These are phyloP conservation scores for Bidens hawaiensis DNA, from an alignment of 140 eudicot genomes.

Conservation along the genomic window DNA sequence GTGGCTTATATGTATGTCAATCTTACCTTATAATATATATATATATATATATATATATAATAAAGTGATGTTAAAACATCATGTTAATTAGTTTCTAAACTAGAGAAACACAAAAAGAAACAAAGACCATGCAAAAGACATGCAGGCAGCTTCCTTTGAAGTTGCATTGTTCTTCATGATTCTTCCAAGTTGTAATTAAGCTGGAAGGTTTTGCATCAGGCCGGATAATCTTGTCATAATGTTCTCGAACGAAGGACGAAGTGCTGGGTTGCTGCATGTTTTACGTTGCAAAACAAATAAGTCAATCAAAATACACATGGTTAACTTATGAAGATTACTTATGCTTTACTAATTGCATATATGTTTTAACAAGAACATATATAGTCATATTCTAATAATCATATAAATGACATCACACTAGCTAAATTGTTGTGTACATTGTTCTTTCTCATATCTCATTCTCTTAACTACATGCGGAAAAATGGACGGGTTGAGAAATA, in stretches of 20 bases:
- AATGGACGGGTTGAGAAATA: no score
- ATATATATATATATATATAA: no score
- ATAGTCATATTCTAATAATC: neutral
- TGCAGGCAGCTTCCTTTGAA: slow-evolving; percentile 1
- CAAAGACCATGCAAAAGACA: neutral
- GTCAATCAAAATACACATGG: neutral
- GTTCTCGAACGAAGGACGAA: slow-evolving; percentile 71
- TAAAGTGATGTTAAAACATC: neutral
- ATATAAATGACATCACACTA: neutral
- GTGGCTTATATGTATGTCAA: neutral
- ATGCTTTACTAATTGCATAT: neutral
- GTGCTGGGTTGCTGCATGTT: slow-evolving; percentile 45
- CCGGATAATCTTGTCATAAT: slow-evolving; percentile 49
- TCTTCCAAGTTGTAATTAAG: slow-evolving; percentile 5
- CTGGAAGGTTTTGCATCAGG: slow-evolving; percentile 36
- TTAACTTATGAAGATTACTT: slow-evolving; percentile 2
- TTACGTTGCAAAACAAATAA: neutral
- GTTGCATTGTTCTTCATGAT: neutral
- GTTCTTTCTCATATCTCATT: no score
- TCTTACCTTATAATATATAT: neutral
- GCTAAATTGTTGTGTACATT: no score
- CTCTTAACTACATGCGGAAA: no score
- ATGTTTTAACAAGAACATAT: neutral
- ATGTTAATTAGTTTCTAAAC: neutral
- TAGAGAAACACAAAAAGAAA: neutral